Evolutionary conservation across 768 basidiomycete species (phyloP).

Genomic region (Hydnum rufescens): DNA sequence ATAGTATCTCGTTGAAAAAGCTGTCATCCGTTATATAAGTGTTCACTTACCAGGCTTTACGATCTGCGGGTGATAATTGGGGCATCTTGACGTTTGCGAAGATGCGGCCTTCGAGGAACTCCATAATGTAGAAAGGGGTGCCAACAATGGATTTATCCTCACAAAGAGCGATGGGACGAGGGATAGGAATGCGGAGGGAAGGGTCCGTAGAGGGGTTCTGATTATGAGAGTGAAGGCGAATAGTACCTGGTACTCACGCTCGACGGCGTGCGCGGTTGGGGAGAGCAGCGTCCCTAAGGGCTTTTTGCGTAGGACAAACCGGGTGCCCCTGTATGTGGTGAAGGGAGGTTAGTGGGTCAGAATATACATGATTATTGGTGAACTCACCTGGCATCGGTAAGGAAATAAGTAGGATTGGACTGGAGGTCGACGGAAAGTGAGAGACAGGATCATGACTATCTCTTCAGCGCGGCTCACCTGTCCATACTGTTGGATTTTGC

Average conservation of each 20-base stretch:
- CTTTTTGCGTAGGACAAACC: constrained; percentile 82
- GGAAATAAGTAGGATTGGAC: constrained; percentile 94
- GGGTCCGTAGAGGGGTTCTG: constrained; percentile 27
- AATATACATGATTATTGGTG: constrained; percentile 2
- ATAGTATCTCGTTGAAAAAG: neutral
- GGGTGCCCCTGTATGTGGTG: constrained; percentile 24
- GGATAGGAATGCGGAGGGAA: constrained; percentile 53
- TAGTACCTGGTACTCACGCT: constrained; percentile 77
- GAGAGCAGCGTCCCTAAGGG: constrained; percentile 76
- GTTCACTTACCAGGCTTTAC: constrained; percentile 47
- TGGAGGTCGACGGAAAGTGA: constrained; percentile 15
- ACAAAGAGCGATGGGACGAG: constrained; percentile 67
- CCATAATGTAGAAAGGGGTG: constrained; percentile 91
- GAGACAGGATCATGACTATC: neutral
- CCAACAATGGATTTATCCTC: constrained; percentile 61
- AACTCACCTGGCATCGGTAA: constrained; percentile 52
- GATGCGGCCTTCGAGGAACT: constrained; percentile 83
- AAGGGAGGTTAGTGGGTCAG: neutral
- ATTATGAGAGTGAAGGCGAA: constrained; percentile 62
- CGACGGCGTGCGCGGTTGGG: constrained; percentile 84
- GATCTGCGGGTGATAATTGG: constrained; percentile 38
- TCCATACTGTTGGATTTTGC: constrained; percentile 38
- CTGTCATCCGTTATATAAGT: neutral
- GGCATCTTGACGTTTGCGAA: constrained; percentile 73
- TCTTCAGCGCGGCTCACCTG: no score